phyloP scores from a whole-genome alignment of 2,329 filamentous ascomycete genomes.

The Metarhizium humberi region DNA sequence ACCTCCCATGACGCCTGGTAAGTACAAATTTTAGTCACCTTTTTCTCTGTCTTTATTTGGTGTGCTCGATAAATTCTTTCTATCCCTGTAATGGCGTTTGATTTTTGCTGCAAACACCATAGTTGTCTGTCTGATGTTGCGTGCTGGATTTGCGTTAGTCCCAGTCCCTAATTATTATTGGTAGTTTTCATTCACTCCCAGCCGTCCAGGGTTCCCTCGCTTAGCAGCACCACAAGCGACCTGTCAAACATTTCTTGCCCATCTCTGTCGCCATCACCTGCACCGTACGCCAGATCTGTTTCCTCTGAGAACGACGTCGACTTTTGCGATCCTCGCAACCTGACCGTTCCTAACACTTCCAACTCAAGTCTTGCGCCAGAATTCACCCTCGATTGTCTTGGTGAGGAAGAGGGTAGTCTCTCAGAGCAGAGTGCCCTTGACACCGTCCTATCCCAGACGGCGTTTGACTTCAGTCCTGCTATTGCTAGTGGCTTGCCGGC shows the following conservation, averaged over 20 bases:
- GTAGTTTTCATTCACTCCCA: slow-evolving; percentile 42
- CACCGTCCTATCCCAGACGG: slow-evolving; percentile 27
- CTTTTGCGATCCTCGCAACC: slow-evolving; percentile 85
- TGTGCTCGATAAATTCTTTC: neutral
- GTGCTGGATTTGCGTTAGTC: neutral
- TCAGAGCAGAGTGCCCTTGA: slow-evolving; percentile 38
- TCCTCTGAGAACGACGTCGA: slow-evolving; percentile 64
- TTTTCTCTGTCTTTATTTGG: slow-evolving; percentile 1
- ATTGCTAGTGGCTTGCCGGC: slow-evolving; percentile 52
- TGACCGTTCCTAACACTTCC: slow-evolving; percentile 58
- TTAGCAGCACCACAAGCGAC: slow-evolving; percentile 57
- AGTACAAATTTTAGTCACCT: slow-evolving; percentile 29
- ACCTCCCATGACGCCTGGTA: slow-evolving; percentile 86
- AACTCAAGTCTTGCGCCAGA: slow-evolving; percentile 46
- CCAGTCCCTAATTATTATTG: slow-evolving; percentile 25
- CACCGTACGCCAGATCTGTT: slow-evolving; percentile 63
- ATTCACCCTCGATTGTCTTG: slow-evolving; percentile 56
- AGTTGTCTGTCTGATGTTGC: no score
- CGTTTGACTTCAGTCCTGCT: slow-evolving; percentile 44
- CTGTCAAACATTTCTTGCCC: slow-evolving; percentile 70
- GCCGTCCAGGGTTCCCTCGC: slow-evolving; percentile 43
- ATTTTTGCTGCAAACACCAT: neutral
- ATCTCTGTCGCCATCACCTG: slow-evolving; percentile 79
- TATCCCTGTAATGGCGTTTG: neutral
- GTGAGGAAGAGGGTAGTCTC: slow-evolving; percentile 50